phyloP scores from a whole-genome alignment of 2,329 filamentous ascomycete species.

The Colletotrichum liriopes region DNA sequence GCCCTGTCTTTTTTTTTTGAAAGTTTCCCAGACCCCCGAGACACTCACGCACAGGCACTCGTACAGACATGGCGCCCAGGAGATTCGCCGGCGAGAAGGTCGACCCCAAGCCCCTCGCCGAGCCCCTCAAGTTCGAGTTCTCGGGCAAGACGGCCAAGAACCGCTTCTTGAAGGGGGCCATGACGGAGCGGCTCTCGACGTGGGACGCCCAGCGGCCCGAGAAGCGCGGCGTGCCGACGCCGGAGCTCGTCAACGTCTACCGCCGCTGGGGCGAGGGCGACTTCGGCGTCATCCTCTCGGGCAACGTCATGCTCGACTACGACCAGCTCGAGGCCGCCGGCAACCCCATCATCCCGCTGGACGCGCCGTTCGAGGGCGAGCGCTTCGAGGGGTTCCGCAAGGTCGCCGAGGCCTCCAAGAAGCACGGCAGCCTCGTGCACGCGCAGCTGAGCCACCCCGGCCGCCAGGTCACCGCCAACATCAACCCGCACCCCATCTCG shows the following conservation, averaged over 20 bases:
- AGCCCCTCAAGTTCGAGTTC: slow-evolving; percentile 66
- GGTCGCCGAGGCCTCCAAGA: slow-evolving; percentile 64
- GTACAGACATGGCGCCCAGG: slow-evolving; percentile 25
- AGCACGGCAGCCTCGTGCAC: slow-evolving; percentile 69
- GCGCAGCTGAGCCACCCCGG: slow-evolving; percentile 76
- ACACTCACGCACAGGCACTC: neutral
- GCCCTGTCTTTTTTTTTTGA: neutral
- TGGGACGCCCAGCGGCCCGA: slow-evolving; percentile 70
- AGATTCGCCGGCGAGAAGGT: slow-evolving; percentile 24
- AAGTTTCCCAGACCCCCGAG: too few species aligned
- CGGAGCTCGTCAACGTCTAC: slow-evolving; percentile 67
- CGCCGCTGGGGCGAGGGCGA: slow-evolving; percentile 70
- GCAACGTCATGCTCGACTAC: slow-evolving; percentile 74
- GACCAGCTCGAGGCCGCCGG: slow-evolving; percentile 69
- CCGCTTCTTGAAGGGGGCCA: slow-evolving; percentile 76
- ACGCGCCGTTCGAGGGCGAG: slow-evolving; percentile 66
- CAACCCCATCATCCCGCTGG: slow-evolving; percentile 70
- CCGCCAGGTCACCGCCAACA: slow-evolving; percentile 60
- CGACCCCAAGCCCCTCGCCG: slow-evolving; percentile 51
- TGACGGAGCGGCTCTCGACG: slow-evolving; percentile 76
- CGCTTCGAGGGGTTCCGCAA: slow-evolving; percentile 71
- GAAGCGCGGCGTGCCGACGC: slow-evolving; percentile 62
- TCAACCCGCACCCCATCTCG: slow-evolving; percentile 57
- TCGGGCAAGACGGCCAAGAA: slow-evolving; percentile 72
- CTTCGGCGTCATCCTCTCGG: slow-evolving; percentile 69